Conservation (phyloP, 257 asterid species). For the Solanum infundibuliforme region DNA sequence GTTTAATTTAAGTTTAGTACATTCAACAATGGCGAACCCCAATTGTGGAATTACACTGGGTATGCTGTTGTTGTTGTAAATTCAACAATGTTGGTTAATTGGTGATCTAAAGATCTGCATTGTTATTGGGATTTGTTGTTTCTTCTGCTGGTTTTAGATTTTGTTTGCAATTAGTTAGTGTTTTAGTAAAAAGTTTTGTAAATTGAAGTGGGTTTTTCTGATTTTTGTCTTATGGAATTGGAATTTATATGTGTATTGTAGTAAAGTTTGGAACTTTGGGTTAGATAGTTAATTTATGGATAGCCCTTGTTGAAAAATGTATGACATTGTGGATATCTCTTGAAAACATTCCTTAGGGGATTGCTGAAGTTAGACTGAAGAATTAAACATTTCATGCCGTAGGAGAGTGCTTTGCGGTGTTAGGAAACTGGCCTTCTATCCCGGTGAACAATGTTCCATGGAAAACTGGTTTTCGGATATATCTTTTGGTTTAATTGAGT, state of each 20-base stretch:
- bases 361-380: not conserved
- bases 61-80: not conserved
- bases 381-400: not conserved
- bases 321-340: not conserved
- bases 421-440: not conserved
- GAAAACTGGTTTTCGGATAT: not conserved
- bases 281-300: not conserved
- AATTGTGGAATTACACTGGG: not conserved
- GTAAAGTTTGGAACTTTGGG: not conserved
- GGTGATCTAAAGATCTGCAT: slow-evolving; percentile 24
- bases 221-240: not conserved
- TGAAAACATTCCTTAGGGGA: not conserved
- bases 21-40: not conserved
- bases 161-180: not conserved
- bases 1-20: slow-evolving; percentile 2
- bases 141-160: not conserved
- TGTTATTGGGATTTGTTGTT: slow-evolving; percentile 8
- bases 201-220: not conserved
- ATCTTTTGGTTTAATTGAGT: not conserved
- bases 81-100: not conserved
- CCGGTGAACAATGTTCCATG: not conserved
- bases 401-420: not conserved
- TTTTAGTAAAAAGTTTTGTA: not conserved
- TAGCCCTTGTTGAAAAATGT: not conserved
- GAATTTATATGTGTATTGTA: not conserved